These are phyloP conservation scores for Dentipellis sp. DNA, from an alignment of 768 basidiomycete genomes.

Conservation along the genomic window DNA sequence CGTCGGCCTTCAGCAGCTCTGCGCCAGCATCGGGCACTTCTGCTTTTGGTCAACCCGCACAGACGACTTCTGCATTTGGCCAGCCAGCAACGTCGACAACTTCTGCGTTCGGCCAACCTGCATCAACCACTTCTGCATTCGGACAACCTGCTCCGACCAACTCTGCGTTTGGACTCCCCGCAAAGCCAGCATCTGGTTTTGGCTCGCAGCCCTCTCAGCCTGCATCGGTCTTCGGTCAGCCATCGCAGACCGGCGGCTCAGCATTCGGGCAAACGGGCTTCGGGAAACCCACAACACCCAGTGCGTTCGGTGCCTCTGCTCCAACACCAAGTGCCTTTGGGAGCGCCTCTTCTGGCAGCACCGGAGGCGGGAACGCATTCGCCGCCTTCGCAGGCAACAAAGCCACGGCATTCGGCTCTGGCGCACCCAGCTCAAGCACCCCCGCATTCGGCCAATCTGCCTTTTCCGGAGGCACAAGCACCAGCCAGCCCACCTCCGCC, in stretches of 20 bases:
- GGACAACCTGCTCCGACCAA: neutral
- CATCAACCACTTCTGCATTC: conserved; percentile 8
- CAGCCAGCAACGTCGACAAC: conserved; percentile 1
- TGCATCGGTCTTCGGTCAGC: neutral
- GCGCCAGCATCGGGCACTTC: conserved; percentile 15
- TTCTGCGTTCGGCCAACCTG: conserved; percentile 5
- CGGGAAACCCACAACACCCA: neutral
- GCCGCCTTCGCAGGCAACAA: neutral
- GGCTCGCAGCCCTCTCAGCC: neutral
- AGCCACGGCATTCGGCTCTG: neutral
- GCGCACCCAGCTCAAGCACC: neutral
- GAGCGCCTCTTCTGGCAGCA: no score
- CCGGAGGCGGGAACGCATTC: neutral
- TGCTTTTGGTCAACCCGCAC: conserved; percentile 22
- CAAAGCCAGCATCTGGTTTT: neutral
- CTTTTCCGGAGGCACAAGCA: neutral
- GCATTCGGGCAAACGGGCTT: conserved; percentile 22
- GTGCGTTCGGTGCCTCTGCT: neutral
- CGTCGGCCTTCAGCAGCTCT: conserved; percentile 7
- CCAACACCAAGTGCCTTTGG: neutral
- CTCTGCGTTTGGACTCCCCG: conserved; percentile 3
- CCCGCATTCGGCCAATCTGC: neutral
- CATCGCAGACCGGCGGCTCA: conserved; percentile 22
- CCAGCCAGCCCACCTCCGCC: neutral
- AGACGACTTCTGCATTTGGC: conserved; percentile 2